Conservation (phyloP, 805 yeast species). For the Candida odintsovae region DNA sequence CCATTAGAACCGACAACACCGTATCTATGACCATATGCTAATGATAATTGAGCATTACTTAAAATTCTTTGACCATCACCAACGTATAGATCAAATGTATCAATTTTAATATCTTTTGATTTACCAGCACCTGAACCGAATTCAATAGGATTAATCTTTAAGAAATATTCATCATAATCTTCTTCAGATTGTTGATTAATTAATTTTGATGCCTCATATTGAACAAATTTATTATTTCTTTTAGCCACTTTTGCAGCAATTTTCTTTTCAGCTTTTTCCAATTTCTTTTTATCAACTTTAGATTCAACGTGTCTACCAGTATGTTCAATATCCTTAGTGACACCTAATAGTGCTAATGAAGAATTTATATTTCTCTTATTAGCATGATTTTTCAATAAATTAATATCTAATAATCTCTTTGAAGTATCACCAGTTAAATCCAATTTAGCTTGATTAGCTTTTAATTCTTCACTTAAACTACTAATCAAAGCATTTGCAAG, state of each 20-base stretch:
- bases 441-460: slow-evolving; percentile 65
- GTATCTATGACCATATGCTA: slow-evolving; percentile 89
- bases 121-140: slow-evolving; percentile 88
- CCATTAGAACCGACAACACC: slow-evolving; percentile 99
- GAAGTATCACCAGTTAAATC: slow-evolving; percentile 84
- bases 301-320: slow-evolving; percentile 89
- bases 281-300: slow-evolving; percentile 91
- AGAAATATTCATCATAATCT: slow-evolving; percentile 91
- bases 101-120: slow-evolving; percentile 93
- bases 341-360: slow-evolving; percentile 71
- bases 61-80: slow-evolving; percentile 94
- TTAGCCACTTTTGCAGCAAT: slow-evolving; percentile 97
- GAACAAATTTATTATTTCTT: slow-evolving; percentile 69
- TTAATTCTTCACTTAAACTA: slow-evolving; percentile 45
- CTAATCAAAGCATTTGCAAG: slow-evolving; percentile 43
- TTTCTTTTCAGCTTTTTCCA: slow-evolving; percentile 95
- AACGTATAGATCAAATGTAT: slow-evolving; percentile 87
- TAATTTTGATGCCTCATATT: slow-evolving; percentile 92
- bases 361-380: slow-evolving; percentile 68
- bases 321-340: slow-evolving; percentile 81
- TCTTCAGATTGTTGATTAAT: slow-evolving; percentile 51
- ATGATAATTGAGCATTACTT: slow-evolving; percentile 78
- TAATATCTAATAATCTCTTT: slow-evolving; percentile 75
- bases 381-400: slow-evolving; percentile 58
- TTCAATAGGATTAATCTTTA: slow-evolving; percentile 92